A percentile compares a stretch with the other conserved stretches of the same genome.
Evolutionary conservation across 495 filamentous ascomycete genomes (phyloP).

Genomic region (Annulohypoxylon bovei): DNA sequence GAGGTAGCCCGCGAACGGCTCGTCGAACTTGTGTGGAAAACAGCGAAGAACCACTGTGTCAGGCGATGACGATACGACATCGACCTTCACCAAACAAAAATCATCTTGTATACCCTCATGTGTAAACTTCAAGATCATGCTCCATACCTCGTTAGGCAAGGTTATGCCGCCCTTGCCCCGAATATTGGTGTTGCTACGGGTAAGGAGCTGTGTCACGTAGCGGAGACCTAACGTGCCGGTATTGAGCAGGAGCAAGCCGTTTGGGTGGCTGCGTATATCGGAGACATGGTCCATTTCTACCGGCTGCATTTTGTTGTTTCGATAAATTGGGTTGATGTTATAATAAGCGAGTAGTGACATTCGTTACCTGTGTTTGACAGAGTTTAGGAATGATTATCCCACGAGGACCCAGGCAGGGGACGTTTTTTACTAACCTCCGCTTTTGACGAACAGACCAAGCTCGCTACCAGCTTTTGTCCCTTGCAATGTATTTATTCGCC

Average conservation of each 20-base stretch:
- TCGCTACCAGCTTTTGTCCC: no score
- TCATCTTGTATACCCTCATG: not conserved
- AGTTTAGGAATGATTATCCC: not conserved
- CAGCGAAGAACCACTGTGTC: conserved; percentile 12
- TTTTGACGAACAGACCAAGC: no score
- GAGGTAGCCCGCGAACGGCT: not conserved
- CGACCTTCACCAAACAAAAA: conserved; percentile 12
- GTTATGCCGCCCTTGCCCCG: conserved; percentile 22
- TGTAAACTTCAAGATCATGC: conserved; percentile 14
- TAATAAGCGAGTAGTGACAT: not conserved
- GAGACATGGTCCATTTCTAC: conserved; percentile 13
- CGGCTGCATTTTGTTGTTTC: not conserved
- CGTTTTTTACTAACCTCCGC: no score
- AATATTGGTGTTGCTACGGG: not conserved
- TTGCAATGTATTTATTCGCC: no score
- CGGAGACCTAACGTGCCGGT: not conserved
- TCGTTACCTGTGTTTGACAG: not conserved
- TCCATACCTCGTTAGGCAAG: conserved; percentile 18
- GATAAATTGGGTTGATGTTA: not conserved
- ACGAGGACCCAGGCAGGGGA: no score
- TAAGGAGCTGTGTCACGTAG: conserved; percentile 16
- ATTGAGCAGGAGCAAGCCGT: conserved; percentile 17
- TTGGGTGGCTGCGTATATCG: not conserved
- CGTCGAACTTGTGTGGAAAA: conserved; percentile 10
- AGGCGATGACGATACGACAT: conserved; percentile 12